These are phyloP conservation scores for Arxiozyma bovina DNA, from an alignment of 1,139 yeast species.

Conservation along the genomic window DNA sequence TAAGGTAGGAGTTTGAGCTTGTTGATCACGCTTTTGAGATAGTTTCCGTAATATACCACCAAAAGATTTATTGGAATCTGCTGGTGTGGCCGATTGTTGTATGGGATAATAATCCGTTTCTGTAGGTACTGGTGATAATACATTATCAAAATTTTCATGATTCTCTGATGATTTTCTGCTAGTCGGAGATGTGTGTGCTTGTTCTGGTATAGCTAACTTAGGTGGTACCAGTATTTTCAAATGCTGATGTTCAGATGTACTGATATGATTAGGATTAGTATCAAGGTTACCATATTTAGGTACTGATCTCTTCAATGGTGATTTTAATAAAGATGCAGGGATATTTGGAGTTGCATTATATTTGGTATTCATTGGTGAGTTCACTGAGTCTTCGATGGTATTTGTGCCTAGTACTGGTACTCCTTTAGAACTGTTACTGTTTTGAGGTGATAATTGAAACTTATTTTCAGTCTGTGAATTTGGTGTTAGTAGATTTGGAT, in stretches of 20 bases:
- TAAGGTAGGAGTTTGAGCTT: conserved; percentile 3
- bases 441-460: neutral
- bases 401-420: neutral
- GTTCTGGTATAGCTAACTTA: conserved; percentile 50
- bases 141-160: conserved; percentile 19
- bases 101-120: conserved; percentile 2
- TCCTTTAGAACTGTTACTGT: neutral
- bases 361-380: conserved; percentile 5
- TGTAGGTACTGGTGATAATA: conserved; percentile 10
- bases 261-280: neutral
- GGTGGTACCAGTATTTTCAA: conserved; percentile 31
- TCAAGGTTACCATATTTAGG: neutral
- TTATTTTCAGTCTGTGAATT: neutral
- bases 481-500: neutral
- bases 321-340: conserved; percentile 5
- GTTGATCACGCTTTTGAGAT: conserved; percentile 28
- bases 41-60: conserved; percentile 30
- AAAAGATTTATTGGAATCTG: conserved; percentile 23
- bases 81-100: conserved; percentile 8
- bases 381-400: neutral
- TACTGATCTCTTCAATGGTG: conserved; percentile 4
- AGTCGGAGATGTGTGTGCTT: conserved; percentile 54
- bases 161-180: conserved; percentile 22
- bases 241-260: conserved; percentile 12
- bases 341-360: neutral